A percentile compares a stretch with the other conserved stretches of the same genome.
phyloP scores from a whole-genome alignment of 768 basidiomycete species.

The Mycena olivaceomarginata region DNA sequence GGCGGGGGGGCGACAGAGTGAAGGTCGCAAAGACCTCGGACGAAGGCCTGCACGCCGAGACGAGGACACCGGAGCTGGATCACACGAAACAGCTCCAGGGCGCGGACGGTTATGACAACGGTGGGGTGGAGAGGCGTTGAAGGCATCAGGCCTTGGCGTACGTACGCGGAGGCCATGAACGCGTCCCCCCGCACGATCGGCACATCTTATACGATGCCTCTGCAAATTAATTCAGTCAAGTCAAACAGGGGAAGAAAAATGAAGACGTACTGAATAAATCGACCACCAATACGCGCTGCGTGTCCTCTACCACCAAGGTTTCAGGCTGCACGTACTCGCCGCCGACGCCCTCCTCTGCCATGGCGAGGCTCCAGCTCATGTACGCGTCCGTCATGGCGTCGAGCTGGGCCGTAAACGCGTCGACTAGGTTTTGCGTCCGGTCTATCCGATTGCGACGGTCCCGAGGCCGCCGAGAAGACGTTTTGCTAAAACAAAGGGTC shows the following conservation, averaged over 20 bases:
- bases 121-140: not conserved
- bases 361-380: too few relatives aligned
- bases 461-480: too few relatives aligned
- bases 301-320: not conserved
- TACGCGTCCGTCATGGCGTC: too few relatives aligned
- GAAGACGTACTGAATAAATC: not conserved
- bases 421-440: not conserved
- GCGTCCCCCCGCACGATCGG: not conserved
- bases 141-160: not conserved
- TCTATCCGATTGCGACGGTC: not conserved
- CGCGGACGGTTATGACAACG: not conserved
- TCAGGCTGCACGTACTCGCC: not conserved
- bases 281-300: not conserved
- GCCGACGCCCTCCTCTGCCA: not conserved
- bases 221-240: not conserved
- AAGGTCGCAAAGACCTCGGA: not conserved
- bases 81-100: not conserved
- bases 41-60: not conserved
- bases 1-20: not conserved
- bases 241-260: not conserved
- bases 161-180: not conserved
- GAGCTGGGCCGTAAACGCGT: not conserved
- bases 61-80: not conserved
- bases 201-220: not conserved
- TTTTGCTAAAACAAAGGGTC: too few relatives aligned